Percentiles rank a stretch among this genome's conserved stretches.
Conservation (phyloP, 2,329 filamentous ascomycete species). For the Trichophyton verrucosum region DNA sequence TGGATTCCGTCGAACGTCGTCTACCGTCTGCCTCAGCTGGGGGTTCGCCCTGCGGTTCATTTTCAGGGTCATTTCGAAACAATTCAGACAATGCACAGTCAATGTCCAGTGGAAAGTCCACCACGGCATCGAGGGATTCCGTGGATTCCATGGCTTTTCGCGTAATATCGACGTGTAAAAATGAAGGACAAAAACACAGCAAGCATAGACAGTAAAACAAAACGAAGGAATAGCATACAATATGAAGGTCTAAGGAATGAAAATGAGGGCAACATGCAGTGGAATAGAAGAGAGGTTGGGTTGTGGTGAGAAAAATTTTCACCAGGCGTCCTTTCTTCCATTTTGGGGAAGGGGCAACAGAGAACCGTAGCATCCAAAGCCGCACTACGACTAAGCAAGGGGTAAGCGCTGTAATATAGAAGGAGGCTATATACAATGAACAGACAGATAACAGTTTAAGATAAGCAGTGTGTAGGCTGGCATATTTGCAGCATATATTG, state of each 20-base stretch:
- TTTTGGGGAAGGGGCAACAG: constrained; percentile 10
- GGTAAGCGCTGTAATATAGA: neutral
- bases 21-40: neutral
- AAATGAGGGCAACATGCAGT: neutral
- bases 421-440: neutral
- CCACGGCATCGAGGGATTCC: neutral
- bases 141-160: neutral
- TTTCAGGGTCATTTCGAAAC: constrained; percentile 2
- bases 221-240: constrained; percentile 2
- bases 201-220: neutral
- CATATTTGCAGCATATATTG: no score
- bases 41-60: constrained; percentile 3
- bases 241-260: constrained; percentile 1
- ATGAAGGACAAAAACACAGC: neutral
- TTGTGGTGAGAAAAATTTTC: neutral
- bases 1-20: neutral
- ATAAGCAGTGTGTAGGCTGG: neutral
- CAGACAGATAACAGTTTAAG: neutral
- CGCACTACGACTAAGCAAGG: constrained; percentile 1
- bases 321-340: neutral
- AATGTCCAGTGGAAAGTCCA: constrained; percentile 6
- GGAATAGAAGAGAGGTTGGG: neutral
- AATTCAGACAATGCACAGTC: neutral
- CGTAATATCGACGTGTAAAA: neutral
- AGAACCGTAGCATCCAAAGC: constrained; percentile 5